A percentile compares a stretch with the other conserved stretches of the same genome.
These are phyloP conservation scores for Eimeria tenella DNA, from an alignment of 169 alveolate species.

Conservation along the genomic window DNA sequence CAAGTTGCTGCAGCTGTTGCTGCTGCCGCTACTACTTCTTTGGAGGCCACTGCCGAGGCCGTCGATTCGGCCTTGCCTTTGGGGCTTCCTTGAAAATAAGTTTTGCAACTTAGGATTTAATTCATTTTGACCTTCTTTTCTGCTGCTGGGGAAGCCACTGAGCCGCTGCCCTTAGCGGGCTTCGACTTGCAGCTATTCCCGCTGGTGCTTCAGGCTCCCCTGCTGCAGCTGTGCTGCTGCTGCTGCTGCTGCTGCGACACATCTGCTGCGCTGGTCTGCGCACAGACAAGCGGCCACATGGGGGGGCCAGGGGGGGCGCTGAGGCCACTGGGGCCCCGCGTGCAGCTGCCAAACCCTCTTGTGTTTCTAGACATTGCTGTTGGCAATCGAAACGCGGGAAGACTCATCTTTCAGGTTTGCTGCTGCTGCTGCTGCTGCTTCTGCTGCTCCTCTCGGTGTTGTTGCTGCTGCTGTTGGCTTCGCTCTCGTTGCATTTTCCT, in stretches of 20 bases:
- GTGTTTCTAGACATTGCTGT: constrained; percentile 87
- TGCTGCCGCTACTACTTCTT: no score
- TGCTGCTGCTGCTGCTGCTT: constrained; percentile 26
- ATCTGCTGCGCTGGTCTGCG: not conserved
- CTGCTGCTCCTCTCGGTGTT: not conserved
- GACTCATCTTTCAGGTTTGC: constrained; percentile 84
- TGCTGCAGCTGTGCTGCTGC: no score
- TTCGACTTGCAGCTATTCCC: no score
- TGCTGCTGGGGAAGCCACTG: no score
- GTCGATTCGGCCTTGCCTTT: no score
- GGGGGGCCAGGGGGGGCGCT: not conserved
- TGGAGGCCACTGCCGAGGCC: no score
- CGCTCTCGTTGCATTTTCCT: not conserved
- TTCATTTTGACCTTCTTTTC: no score
- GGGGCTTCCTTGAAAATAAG: no score
- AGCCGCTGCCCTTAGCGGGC: no score
- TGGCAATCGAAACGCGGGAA: constrained; percentile 89
- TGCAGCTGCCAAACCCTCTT: constrained; percentile 87
- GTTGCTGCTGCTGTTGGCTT: not conserved
- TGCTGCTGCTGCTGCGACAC: not conserved
- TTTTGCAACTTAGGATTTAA: no score
- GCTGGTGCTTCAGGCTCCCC: no score
- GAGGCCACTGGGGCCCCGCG: not conserved
- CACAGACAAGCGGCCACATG: not conserved
- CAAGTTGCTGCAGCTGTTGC: no score